These are phyloP conservation scores for Scenedesmus sp. DNA, from an alignment of 163 green algal genomes.

Conservation along the genomic window DNA sequence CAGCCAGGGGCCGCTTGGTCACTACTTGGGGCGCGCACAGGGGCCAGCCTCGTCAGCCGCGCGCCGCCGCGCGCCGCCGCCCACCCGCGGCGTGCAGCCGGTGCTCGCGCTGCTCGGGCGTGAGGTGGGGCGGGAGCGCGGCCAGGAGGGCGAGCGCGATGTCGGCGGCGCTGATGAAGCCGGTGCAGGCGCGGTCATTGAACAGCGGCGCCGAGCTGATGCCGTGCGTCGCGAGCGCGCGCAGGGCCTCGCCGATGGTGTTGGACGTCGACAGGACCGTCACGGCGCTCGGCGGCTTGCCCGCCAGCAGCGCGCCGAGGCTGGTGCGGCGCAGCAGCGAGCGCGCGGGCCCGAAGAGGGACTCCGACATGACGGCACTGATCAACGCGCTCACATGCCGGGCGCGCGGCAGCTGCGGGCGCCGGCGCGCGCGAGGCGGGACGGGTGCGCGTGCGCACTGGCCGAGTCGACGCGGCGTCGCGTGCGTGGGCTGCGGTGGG, in stretches of 20 bases:
- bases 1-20: background rate
- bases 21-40: too few relatives aligned
- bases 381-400: too few relatives aligned
- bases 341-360: constrained; percentile 47
- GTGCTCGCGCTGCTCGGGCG: constrained; percentile 39
- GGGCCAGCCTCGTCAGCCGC: background rate
- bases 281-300: constrained; percentile 42
- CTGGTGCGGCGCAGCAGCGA: constrained; percentile 13
- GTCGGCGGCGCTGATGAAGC: constrained; percentile 47
- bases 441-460: too few relatives aligned
- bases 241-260: constrained; percentile 38
- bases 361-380: too few relatives aligned
- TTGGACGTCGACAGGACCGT: constrained; percentile 25
- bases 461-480: too few relatives aligned
- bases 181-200: constrained; percentile 21
- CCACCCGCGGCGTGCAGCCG: constrained; percentile 38
- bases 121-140: constrained; percentile 34
- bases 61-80: too few relatives aligned
- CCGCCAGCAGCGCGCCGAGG: constrained; percentile 15
- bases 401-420: too few relatives aligned
- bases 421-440: too few relatives aligned
- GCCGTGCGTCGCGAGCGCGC: constrained; percentile 17
- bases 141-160: too few relatives aligned
- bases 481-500: too few relatives aligned
- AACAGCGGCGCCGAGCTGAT: constrained; percentile 47